Base-by-base conservation (phyloP, 345 rosid genomes). In the Cardiospermum halicacabum region DNA sequence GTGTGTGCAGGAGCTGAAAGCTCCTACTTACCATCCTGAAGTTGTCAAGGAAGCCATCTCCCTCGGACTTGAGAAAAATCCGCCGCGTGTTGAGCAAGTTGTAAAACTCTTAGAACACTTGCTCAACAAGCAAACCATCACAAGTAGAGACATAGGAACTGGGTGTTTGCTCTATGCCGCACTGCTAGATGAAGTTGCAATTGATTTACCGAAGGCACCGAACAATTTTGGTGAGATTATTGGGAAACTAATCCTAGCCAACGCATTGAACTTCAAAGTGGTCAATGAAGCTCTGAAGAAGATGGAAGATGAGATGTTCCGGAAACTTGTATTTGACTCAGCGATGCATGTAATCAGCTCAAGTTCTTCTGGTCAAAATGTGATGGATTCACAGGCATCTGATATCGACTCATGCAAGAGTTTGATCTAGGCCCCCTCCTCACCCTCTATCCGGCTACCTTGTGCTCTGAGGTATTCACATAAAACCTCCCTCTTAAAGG, bases 191-290 rank as follows among this genome's bases (percentile, higher is more conserved):
- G 97, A 93, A 58, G 60, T 90, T n/a, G 96, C 81, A 13, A 88
- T 93, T 25, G 98, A 93, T 70, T 71, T 85, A 25, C 99, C 97
- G 0, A 90, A 74, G 64, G 99, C 97, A 0, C 97, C 92, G 3
- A 68, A 68, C 65, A 78, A 80, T 72, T 94, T 88, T 69, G 96
- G 96, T 30, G 88, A 85, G 71, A 79, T 94, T 34, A 54, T 91
- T 1, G 97, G 96, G 61, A 76, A 75, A 64, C 76, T 94, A 30
- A 67, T 89, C 50, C 53, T 80, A 77, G 78, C 74, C 0, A 75
- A 77, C n/a, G 84, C 72, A 13, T 69, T 80, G 48, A 78, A 84
- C 73, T 89, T 91, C 62, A 75, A 73, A 22, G 58, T 74, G 64
- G 81, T 91, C 60, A 79, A 62, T 45, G 92, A 91, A 70, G 67